These are phyloP conservation scores for Ogataea dorogensis DNA, from an alignment of 805 yeast species.

Conservation along the genomic window DNA sequence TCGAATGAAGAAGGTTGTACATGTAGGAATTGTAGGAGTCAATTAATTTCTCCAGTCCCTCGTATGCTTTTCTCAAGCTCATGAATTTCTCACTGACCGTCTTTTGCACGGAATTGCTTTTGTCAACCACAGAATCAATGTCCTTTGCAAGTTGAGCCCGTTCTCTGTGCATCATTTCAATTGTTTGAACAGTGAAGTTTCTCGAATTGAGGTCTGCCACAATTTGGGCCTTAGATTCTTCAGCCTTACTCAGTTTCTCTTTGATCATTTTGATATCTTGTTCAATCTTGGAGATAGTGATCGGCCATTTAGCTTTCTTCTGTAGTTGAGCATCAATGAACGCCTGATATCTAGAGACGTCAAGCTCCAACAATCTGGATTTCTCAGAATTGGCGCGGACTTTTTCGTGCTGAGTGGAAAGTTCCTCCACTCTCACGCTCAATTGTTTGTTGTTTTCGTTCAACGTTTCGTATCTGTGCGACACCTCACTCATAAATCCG, in stretches of 20 bases:
- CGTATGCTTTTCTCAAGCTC: constrained; percentile 48
- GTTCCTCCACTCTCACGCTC: constrained; percentile 38
- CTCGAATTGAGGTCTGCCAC: constrained; percentile 46
- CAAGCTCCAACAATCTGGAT: constrained; percentile 64
- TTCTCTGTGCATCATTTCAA: constrained; percentile 62
- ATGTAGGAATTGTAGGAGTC: constrained; percentile 56
- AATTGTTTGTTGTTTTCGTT: constrained; percentile 41
- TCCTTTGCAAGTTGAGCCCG: constrained; percentile 56
- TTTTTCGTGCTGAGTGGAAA: constrained; percentile 44
- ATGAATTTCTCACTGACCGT: constrained; percentile 47
- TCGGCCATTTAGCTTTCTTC: constrained; percentile 65
- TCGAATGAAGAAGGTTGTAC: constrained; percentile 43
- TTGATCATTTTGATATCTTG: constrained; percentile 48
- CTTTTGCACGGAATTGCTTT: constrained; percentile 45
- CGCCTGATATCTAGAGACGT: constrained; percentile 66
- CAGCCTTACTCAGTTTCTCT: constrained; percentile 40
- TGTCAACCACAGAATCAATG: constrained; percentile 44
- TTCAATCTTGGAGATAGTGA: constrained; percentile 53
- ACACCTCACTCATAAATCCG: constrained; percentile 47
- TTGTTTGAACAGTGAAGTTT: constrained; percentile 60
- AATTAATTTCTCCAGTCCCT: constrained; percentile 49
- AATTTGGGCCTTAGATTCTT: constrained; percentile 38
- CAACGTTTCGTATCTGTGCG: constrained; percentile 43
- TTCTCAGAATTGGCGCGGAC: constrained; percentile 55
- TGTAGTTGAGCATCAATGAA: constrained; percentile 65